Base-by-base conservation (phyloP, 169 alveolate genomes). In the Plasmodium berghei region DNA sequence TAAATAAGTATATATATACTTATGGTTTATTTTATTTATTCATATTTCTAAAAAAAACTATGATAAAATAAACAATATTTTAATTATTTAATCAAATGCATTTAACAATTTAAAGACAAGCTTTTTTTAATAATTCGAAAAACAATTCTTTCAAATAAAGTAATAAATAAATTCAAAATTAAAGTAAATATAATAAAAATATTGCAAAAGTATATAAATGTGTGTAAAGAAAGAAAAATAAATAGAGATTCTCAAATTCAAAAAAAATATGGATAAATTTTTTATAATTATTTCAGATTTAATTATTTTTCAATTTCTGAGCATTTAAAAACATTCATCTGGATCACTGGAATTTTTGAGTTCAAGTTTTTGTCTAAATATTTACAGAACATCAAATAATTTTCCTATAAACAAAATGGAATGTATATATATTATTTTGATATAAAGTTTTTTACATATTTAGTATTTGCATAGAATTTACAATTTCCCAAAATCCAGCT, bases 331-430 rank as follows among this genome's bases (percentile, higher is more conserved):
- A 58, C 75, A 22, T 61, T 58, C 18, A 83, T 16, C 34, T 66
- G 73, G 54, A 83, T 83, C 58, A 54, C 34, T 22, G 90, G 90
- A 24, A 83, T 83, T 72, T 54, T 83, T 14, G 90, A 83, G 45
- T 83, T 66, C 42, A 83, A 22, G 42, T 83, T 83, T 18, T 34
- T 66, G 67, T 83, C 80, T 62, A 83, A 61, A 49, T 56, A 83
- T 22, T 67, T 52, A 26, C 73, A 56, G 14, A 83, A 49, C 56
- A 45, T 20, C n/a, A 69, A 24, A 48, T 83, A 67, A 55, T 83
- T 83, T 70, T 69, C 90, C 90, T 83, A 40, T 34, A 34, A 34
- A 34, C 42, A 69, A 83, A 71, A 61, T n/a, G 54, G 24, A 2
- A 18, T 8, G 40, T 73, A 54, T 72, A n/a, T 52, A 18, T 10